Evolutionary conservation across 2,329 filamentous ascomycete species (phyloP), one percentile per base, ranked within the genome.

Genomic region (Colletotrichum sp.): DNA sequence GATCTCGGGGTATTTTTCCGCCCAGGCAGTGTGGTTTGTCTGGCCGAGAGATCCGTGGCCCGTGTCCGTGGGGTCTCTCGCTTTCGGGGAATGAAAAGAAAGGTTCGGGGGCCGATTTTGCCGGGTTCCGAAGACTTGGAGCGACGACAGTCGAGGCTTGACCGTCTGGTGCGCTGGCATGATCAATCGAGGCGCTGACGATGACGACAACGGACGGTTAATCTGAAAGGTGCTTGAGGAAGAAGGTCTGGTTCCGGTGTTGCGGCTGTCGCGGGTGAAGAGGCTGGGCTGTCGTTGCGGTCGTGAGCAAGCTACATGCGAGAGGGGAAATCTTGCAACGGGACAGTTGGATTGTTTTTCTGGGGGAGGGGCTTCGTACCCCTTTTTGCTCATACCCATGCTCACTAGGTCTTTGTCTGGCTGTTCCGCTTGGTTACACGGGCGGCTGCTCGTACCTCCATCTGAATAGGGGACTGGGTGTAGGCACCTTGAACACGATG

Each of bases 21-120:
- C 31, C 57, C 33, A 33, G n/a, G 9, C 31, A 21, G 27, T 31
- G n/a, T n/a, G 31, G 38, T n/a, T 34, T 55, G 36, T 13, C 69
- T 38, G 34, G 69, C 69, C 69, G 69, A 71, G 63, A 54, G 18
- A 71, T 43, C 69, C 69, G 69, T 33, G 51, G 34, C 21, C 59
- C 59, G 59, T 62, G 34, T 21, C 59, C 59, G 59, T 62, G 31
- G 47, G n/a, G 21, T 21, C 21, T 21, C 29, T 59, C 27, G 29
- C 29, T 21, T 59, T 70, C 47, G 38, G 38, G 24, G 27, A 65
- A 57, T n/a, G 34, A 34, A 24, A 13, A 21, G 21, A 18, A 15
- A 34, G 13, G 21, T 13, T 31, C 69, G 69, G 69, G 12, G 64
- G 64, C 69, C 69, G 55, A 68, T 21, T 58, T 43, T 38, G n/a